These are phyloP conservation scores for Diaporthe australafricana DNA, from an alignment of 2,329 filamentous ascomycete species.

Conservation along the genomic window DNA sequence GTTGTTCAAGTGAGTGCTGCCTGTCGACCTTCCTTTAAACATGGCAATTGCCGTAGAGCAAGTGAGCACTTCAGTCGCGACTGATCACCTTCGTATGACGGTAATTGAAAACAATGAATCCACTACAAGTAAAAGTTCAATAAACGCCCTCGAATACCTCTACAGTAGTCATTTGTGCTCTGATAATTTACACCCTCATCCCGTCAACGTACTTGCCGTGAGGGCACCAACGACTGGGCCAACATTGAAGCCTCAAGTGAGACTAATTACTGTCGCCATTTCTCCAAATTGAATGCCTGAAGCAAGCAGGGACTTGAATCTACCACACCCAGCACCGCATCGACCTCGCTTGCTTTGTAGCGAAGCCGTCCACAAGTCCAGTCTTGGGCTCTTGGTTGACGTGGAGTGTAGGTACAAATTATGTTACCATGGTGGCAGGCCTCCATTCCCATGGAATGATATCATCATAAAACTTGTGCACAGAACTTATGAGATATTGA, in stretches of 20 bases:
- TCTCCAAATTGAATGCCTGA: background rate
- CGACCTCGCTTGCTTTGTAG: background rate
- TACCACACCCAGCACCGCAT: background rate
- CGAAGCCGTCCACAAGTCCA: background rate
- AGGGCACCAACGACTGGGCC: no score
- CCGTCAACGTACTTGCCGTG: background rate
- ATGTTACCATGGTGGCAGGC: no score
- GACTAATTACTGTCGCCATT: rapidly evolving
- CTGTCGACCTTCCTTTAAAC: no score
- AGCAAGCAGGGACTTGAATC: background rate
- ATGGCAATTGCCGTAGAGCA: no score
- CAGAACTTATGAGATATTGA: no score
- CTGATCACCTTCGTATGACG: no score
- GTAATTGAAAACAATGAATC: no score
- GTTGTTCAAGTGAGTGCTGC: background rate
- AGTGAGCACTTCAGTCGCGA: no score
- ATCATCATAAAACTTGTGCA: no score
- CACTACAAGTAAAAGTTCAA: background rate
- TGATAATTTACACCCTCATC: background rate
- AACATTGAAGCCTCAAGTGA: background rate
- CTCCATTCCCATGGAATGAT: no score
- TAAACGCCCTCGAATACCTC: background rate
- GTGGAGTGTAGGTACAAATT: background rate
- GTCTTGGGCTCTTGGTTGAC: no score
- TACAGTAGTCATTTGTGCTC: no score